A percentile compares a stretch with the other conserved stretches of the same genome.
These are phyloP conservation scores for Acmispon strigosus DNA, from an alignment of 306 rosid genomes.

Conservation along the genomic window DNA sequence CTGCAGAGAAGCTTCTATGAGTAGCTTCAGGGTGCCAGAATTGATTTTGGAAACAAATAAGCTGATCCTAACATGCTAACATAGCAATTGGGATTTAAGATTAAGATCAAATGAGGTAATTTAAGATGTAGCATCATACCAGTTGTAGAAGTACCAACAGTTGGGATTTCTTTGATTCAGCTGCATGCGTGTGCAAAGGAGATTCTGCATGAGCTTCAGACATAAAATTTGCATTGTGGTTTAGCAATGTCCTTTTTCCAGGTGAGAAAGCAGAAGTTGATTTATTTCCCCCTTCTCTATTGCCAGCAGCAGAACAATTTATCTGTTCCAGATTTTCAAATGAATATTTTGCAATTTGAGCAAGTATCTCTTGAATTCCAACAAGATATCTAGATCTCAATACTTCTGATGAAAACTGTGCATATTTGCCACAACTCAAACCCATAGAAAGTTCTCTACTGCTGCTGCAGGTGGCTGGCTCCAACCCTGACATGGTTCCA, in stretches of 20 bases:
- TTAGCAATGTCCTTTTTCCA: neutral
- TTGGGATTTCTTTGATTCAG: slow-evolving; percentile 53
- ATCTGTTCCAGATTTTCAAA: slow-evolving; percentile 37
- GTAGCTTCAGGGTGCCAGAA: no score
- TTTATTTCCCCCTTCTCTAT: slow-evolving; percentile 7
- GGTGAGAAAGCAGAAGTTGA: slow-evolving; percentile 11
- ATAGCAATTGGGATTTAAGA: no score
- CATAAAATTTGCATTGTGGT: slow-evolving; percentile 16
- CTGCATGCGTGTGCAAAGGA: slow-evolving; percentile 23
- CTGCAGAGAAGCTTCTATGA: no score
- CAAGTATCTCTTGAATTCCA: slow-evolving; percentile 65
- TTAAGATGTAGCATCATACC: slow-evolving; percentile 35
- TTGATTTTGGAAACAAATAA: no score
- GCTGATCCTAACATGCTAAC: no score
- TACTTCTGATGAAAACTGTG: slow-evolving; percentile 34
- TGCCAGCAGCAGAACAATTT: slow-evolving; percentile 24
- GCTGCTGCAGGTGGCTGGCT: slow-evolving; percentile 34
- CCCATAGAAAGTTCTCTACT: slow-evolving; percentile 33
- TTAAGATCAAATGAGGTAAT: neutral
- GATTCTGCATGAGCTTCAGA: slow-evolving; percentile 27
- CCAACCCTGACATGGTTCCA: slow-evolving; percentile 31
- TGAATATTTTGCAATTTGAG: slow-evolving; percentile 57
- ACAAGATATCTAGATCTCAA: slow-evolving; percentile 56
- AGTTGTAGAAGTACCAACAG: slow-evolving; percentile 53
- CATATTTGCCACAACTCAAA: slow-evolving; percentile 25